A percentile compares a stretch with the other conserved stretches of the same genome.
These are phyloP conservation scores for Cicer bijugum DNA, from an alignment of 306 rosid genomes.

Conservation along the genomic window DNA sequence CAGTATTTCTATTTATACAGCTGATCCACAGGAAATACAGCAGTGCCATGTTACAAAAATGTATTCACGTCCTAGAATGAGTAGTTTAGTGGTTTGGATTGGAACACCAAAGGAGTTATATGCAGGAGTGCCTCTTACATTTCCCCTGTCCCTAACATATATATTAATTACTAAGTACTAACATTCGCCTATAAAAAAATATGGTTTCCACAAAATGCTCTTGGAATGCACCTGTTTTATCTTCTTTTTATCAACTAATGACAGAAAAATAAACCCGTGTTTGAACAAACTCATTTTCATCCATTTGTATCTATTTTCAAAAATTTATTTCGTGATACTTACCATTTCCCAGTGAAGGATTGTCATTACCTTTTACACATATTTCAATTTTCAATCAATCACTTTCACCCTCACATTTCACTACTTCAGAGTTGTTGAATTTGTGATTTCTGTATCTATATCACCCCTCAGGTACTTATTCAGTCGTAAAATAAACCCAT, in stretches of 20 bases:
- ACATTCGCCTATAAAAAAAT: not conserved
- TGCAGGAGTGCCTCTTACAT: no score
- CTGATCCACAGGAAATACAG: constrained; percentile 28
- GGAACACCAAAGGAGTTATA: no score
- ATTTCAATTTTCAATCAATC: constrained; percentile 22
- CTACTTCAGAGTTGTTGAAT: not conserved
- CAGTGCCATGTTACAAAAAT: constrained; percentile 2
- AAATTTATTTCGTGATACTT: not conserved
- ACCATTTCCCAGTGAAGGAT: constrained; percentile 20
- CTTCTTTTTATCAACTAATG: constrained; percentile 10
- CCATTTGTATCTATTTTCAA: constrained; percentile 1
- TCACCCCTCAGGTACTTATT: not conserved
- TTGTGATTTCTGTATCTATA: not conserved
- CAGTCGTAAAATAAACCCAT: no score
- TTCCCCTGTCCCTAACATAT: no score
- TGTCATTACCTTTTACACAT: constrained; percentile 34
- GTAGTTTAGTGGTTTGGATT: no score
- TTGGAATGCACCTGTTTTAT: constrained; percentile 6
- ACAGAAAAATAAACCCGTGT: not conserved
- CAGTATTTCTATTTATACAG: constrained; percentile 24
- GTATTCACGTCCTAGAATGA: not conserved
- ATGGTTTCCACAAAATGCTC: constrained; percentile 24
- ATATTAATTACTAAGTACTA: no score
- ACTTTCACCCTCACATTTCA: constrained; percentile 3
- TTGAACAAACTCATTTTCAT: constrained; percentile 1